These are phyloP conservation scores for Emydomyces testavorans DNA, from an alignment of 2,329 filamentous ascomycete species.

Conservation along the genomic window DNA sequence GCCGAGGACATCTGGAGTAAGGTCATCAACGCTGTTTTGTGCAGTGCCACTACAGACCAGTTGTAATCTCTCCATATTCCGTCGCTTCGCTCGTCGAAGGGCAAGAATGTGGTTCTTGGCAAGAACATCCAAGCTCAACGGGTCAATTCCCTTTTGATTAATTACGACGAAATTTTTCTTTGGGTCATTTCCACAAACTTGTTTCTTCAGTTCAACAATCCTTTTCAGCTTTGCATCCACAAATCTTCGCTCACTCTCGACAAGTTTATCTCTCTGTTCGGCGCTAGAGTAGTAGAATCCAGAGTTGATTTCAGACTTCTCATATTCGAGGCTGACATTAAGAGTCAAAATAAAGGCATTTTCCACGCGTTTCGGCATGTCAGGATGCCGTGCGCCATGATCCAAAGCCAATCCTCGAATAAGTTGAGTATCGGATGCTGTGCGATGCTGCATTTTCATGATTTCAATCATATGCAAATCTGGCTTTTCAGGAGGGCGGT, in stretches of 20 bases:
- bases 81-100: slow-evolving; percentile 84
- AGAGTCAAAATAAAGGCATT: slow-evolving; percentile 91
- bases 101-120: slow-evolving; percentile 98
- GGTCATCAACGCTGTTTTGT: slow-evolving; percentile 93
- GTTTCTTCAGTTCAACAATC: slow-evolving; percentile 96
- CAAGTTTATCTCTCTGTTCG: slow-evolving; percentile 92
- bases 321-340: slow-evolving; percentile 95
- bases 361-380: slow-evolving; percentile 94
- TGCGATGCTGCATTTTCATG: slow-evolving; percentile 99
- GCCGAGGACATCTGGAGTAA: slow-evolving; percentile 75
- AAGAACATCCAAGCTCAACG: slow-evolving; percentile 84
- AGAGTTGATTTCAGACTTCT: slow-evolving; percentile 98
- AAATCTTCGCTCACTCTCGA: slow-evolving; percentile 91
- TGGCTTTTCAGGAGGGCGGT: slow-evolving; percentile 78
- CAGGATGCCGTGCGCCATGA: slow-evolving; percentile 89
- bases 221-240: slow-evolving; percentile 94
- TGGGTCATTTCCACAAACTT: slow-evolving; percentile 83
- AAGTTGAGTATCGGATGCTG: slow-evolving; percentile 87
- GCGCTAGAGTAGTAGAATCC: slow-evolving; percentile 97
- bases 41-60: slow-evolving; percentile 81
- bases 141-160: slow-evolving; percentile 99
- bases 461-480: slow-evolving; percentile 99
- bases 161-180: slow-evolving; percentile 96
- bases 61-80: slow-evolving; percentile 98
- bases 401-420: slow-evolving; percentile 88